Percentiles rank a stretch among this genome's conserved stretches.
Evolutionary conservation across 2,329 filamentous ascomycete genomes (phyloP).

Genomic region (Pseudogymnoascus sp.): DNA sequence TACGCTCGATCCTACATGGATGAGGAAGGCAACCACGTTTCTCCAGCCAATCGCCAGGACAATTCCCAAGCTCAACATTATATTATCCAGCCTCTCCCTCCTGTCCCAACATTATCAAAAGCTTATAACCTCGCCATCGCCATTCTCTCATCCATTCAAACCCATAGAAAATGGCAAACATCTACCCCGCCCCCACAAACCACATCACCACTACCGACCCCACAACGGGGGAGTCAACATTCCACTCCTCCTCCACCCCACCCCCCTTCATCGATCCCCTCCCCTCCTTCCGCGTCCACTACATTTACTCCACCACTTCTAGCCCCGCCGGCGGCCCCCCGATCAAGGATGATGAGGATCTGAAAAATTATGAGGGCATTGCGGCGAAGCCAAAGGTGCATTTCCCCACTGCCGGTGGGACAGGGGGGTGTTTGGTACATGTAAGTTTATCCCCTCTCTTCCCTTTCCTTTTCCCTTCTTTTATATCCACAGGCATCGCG

Average conservation of each 20-base stretch:
- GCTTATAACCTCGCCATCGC: neutral
- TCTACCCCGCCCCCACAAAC: slow-evolving; percentile 1
- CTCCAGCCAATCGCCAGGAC: neutral
- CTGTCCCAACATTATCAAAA: neutral
- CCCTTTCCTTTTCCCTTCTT: neutral
- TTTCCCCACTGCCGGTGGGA: neutral
- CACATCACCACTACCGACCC: neutral
- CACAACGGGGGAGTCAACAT: neutral
- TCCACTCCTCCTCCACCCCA: neutral
- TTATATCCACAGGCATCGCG: neutral
- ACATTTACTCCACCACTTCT: neutral
- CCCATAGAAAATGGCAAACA: neutral
- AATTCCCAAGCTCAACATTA: neutral
- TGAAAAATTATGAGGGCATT: neutral
- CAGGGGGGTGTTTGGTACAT: neutral
- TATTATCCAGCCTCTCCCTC: neutral
- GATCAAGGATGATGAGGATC: neutral
- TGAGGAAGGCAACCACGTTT: neutral
- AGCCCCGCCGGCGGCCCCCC: neutral
- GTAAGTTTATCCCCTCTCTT: neutral
- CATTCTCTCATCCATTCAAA: neutral
- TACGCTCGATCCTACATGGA: neutral
- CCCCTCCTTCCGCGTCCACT: neutral
- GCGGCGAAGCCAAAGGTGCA: neutral
- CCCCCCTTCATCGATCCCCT: neutral